These are phyloP conservation scores for Dendrocalamus sinicus DNA, from an alignment of 176 grass and related monocot species.

Conservation along the genomic window DNA sequence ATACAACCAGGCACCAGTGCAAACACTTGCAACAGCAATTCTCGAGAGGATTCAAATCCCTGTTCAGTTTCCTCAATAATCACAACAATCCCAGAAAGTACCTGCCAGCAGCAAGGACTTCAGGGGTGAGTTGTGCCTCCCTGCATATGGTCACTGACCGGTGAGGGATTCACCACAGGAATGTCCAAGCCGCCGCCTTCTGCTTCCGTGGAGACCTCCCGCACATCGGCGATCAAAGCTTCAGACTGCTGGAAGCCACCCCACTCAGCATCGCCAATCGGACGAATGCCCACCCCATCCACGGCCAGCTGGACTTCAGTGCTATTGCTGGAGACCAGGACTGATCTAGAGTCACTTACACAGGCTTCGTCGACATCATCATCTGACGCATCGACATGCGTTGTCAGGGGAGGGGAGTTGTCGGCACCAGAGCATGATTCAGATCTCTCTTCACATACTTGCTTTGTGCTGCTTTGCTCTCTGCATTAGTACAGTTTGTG, in stretches of 20 bases:
- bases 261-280: constrained; percentile 67
- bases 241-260: constrained; percentile 59
- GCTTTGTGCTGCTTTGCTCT: constrained; percentile 69
- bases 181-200: constrained; percentile 83
- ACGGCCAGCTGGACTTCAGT: constrained; percentile 65
- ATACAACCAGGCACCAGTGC: too few relatives aligned
- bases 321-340: constrained; percentile 56
- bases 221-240: constrained; percentile 72
- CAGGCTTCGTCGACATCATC: constrained; percentile 96
- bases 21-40: background rate
- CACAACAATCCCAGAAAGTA: constrained; percentile 40
- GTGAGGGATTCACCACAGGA: constrained; percentile 67
- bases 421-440: constrained; percentile 65
- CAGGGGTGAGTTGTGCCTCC: constrained; percentile 52
- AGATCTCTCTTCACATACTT: constrained; percentile 69
- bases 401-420: constrained; percentile 73
- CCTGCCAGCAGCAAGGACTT: background rate
- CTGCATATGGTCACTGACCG: constrained; percentile 56
- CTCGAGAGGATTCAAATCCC: constrained; percentile 49
- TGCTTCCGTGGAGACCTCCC: constrained; percentile 75
- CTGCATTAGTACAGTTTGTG: constrained; percentile 42
- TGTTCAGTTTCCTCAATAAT: constrained; percentile 41
- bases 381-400: constrained; percentile 78
- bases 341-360: constrained; percentile 66
- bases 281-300: constrained; percentile 77